Evolutionary conservation across 2,329 filamentous ascomycete species (phyloP).

Genomic region (Fusarium phyllophilum): DNA sequence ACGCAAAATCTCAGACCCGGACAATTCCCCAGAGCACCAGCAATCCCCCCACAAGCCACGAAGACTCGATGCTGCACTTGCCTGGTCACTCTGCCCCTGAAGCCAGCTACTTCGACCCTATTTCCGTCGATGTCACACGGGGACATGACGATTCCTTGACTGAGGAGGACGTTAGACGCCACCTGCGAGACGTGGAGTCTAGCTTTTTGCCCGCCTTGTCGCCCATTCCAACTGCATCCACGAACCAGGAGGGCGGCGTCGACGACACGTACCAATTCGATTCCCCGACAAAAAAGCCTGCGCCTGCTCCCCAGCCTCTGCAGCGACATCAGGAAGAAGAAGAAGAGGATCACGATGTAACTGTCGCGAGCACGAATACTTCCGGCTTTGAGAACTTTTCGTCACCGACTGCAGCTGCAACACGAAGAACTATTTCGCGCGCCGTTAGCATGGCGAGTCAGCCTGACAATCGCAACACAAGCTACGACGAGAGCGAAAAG

Average conservation of each 20-base stretch:
- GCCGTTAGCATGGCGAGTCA: conserved; percentile 59
- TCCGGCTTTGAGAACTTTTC: conserved; percentile 64
- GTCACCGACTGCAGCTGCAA: conserved; percentile 66
- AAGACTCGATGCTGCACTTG: conserved; percentile 29
- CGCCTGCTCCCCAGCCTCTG: conserved; percentile 41
- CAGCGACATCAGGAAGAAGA: conserved; percentile 3
- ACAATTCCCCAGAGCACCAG: conserved; percentile 1
- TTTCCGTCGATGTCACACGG: conserved; percentile 49
- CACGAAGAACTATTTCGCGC: conserved; percentile 63
- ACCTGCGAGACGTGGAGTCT: conserved; percentile 72
- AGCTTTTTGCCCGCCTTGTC: conserved; percentile 70
- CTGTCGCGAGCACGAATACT: conserved; percentile 55
- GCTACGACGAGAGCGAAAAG: conserved; percentile 42
- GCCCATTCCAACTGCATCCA: conserved; percentile 60
- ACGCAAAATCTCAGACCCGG: conserved; percentile 13
- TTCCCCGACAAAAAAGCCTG: conserved; percentile 46
- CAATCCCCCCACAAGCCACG: conserved; percentile 15
- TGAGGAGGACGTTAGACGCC: conserved; percentile 64
- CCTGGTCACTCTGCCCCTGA: conserved; percentile 45
- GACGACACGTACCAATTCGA: conserved; percentile 72
- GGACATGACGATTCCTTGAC: conserved; percentile 59
- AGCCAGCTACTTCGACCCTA: conserved; percentile 56
- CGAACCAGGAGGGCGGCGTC: conserved; percentile 48
- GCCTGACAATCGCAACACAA: conserved; percentile 35
- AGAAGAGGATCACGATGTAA: conserved; percentile 41